Conservation (phyloP, 2,329 filamentous ascomycete species). For the Canariomyces notabilis region DNA sequence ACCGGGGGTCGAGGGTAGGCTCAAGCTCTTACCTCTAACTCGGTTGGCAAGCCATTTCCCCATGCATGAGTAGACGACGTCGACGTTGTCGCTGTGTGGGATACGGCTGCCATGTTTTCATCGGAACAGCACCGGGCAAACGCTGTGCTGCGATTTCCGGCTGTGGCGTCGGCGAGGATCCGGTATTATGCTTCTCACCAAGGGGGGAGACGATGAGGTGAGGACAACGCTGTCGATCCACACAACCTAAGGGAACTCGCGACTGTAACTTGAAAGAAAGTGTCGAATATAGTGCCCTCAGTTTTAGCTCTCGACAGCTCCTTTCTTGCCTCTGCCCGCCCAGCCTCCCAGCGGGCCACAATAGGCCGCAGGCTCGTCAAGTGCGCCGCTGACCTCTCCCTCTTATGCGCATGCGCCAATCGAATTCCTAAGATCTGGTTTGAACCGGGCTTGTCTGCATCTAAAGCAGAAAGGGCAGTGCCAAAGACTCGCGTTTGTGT, state of each 20-base stretch:
- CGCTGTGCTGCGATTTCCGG: background rate
- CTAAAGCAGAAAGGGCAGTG: background rate
- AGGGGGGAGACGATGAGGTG: background rate
- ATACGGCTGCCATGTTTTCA: conserved; percentile 48
- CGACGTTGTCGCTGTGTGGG: conserved; percentile 45
- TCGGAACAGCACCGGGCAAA: conserved; percentile 3
- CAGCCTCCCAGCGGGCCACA: conserved; percentile 16
- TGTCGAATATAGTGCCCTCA: no score
- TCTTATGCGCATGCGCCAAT: conserved; percentile 4
- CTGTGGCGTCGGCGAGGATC: background rate
- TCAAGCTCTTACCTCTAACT: conserved; percentile 36
- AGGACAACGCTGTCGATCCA: background rate
- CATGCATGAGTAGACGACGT: conserved; percentile 44
- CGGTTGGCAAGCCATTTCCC: conserved; percentile 32
- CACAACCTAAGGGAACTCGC: background rate
- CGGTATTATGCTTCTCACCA: background rate
- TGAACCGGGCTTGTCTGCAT: background rate
- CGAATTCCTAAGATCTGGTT: background rate
- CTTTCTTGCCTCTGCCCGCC: conserved; percentile 7
- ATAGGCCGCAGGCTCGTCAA: conserved; percentile 15
- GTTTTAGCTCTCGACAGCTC: conserved; percentile 8
- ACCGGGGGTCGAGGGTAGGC: conserved; percentile 1
- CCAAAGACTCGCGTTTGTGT: background rate
- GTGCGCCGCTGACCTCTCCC: conserved; percentile 1
- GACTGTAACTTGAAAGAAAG: no score